Conservation (phyloP, 2,329 filamentous ascomycete genomes). For the Botryotinia convoluta region DNA sequence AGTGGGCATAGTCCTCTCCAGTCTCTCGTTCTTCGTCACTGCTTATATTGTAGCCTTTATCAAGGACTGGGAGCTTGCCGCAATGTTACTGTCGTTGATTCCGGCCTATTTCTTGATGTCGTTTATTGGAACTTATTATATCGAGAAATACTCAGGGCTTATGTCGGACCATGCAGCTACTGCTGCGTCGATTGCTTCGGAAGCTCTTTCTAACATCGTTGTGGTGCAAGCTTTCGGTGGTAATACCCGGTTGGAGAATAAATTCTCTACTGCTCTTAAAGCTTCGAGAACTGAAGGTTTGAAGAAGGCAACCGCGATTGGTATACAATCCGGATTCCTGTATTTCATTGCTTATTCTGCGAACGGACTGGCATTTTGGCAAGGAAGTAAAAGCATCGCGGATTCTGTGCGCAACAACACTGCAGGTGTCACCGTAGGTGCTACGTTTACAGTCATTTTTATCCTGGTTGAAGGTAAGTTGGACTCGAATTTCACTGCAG, state of each 20-base stretch:
- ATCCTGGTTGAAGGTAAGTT: constrained; percentile 50
- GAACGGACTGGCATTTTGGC: constrained; percentile 59
- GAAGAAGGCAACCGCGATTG: constrained; percentile 49
- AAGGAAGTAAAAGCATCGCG: constrained; percentile 52
- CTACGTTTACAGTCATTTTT: constrained; percentile 51
- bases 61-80: constrained; percentile 52
- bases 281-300: constrained; percentile 45
- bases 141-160: constrained; percentile 44
- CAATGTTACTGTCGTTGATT: constrained; percentile 39
- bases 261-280: constrained; percentile 47
- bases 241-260: constrained; percentile 47
- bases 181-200: constrained; percentile 52
- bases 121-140: constrained; percentile 48
- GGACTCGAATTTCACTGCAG: too few relatives aligned
- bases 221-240: constrained; percentile 54
- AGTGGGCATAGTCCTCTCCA: constrained; percentile 54
- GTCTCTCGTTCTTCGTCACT: constrained; percentile 55
- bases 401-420: constrained; percentile 28
- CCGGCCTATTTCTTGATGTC: constrained; percentile 41
- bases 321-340: constrained; percentile 50
- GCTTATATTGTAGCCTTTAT: constrained; percentile 60
- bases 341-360: constrained; percentile 40
- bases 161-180: constrained; percentile 48
- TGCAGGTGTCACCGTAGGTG: constrained; percentile 35
- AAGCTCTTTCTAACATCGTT: constrained; percentile 49